Evolutionary conservation across 2,329 filamentous ascomycete genomes (phyloP).

Genomic region (Fusarium sp.): DNA sequence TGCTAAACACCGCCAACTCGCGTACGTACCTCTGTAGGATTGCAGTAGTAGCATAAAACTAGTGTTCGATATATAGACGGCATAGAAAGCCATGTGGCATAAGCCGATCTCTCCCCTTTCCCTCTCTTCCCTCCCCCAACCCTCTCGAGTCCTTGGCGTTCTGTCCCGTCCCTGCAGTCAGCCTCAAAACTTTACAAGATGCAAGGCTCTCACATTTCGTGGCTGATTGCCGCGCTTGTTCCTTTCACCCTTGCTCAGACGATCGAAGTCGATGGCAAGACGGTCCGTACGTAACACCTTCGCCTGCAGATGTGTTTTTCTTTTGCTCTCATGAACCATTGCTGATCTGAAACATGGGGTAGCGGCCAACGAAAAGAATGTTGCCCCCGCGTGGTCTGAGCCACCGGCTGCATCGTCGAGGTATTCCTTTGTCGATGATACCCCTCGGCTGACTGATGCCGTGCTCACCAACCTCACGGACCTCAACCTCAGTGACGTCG

Average conservation of each 20-base stretch:
- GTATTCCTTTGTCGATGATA: conserved; percentile 31
- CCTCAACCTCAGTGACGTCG: conserved; percentile 44
- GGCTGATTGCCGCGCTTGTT: conserved; percentile 28
- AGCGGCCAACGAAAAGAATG: conserved; percentile 37
- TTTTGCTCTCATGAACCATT: neutral
- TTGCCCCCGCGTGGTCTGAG: conserved; percentile 37
- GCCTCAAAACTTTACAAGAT: conserved; percentile 11
- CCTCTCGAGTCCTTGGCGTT: conserved; percentile 13
- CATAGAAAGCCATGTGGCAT: conserved; percentile 23
- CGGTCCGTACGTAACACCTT: conserved; percentile 29
- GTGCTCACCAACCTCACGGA: conserved; percentile 47
- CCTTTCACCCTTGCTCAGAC: conserved; percentile 31
- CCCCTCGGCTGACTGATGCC: conserved; percentile 49
- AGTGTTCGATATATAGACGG: conserved; percentile 28
- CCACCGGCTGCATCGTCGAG: conserved; percentile 3
- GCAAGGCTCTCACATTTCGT: conserved; percentile 17
- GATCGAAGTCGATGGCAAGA: conserved; percentile 32
- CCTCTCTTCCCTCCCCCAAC: neutral
- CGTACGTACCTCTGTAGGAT: neutral
- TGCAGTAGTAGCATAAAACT: neutral
- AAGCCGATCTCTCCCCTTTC: conserved; percentile 10
- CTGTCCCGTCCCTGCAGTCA: conserved; percentile 10
- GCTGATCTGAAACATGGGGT: conserved; percentile 28
- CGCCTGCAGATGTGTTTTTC: neutral
- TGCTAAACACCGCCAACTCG: conserved; percentile 2